Evolutionary conservation across 495 filamentous ascomycete genomes (phyloP), one percentile per base, ranked within the genome.

Genomic region (Neurospora sublineolata): DNA sequence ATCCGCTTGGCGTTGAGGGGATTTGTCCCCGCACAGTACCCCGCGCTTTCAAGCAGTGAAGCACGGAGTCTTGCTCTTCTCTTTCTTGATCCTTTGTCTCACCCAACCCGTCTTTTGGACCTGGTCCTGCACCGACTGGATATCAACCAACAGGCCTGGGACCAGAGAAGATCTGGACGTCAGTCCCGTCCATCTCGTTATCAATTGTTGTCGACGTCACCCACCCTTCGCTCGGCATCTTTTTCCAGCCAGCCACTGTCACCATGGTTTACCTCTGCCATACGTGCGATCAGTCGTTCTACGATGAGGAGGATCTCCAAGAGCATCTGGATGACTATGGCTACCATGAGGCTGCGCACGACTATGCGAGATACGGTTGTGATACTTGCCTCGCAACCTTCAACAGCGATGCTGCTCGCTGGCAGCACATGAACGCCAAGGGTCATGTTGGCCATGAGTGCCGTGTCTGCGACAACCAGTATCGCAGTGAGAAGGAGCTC

Each of bases 391-490:
- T 68, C 30, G 37, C 71, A 2, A 46, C 11, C 37, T 82, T 82
- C 71, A 27, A 10, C 27, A 69, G 36, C 42, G 69, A 67, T 30
- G 18, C 12, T 0, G 46, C 73, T 3, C 72, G 73, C 11, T 14
- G 42, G 11, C 72, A 77, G 69, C 79, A 82, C 58, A 73, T 77
- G 75, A 11, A 70, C 3, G 73, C 69, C 14, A 41, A 44, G 11
- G 40, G 60, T 9, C 79, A 82, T 30, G 72, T 69, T 37, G n/a
- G 20, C 40, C 7, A 41, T 72, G 70, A 77, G n/a, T 81, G 79
- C 33, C 4, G 9, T 37, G 18, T 64, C 4, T 82, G 80, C 71
- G 18, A 71, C 44, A 23, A 72, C 1, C 18, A 30, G 14, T 78
- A 14, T n/a, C 18, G 30, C 0, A 72, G 8, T 7, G 30, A 74